Base-by-base conservation (phyloP, 257 asterid species). In the Gentiana dahurica region DNA sequence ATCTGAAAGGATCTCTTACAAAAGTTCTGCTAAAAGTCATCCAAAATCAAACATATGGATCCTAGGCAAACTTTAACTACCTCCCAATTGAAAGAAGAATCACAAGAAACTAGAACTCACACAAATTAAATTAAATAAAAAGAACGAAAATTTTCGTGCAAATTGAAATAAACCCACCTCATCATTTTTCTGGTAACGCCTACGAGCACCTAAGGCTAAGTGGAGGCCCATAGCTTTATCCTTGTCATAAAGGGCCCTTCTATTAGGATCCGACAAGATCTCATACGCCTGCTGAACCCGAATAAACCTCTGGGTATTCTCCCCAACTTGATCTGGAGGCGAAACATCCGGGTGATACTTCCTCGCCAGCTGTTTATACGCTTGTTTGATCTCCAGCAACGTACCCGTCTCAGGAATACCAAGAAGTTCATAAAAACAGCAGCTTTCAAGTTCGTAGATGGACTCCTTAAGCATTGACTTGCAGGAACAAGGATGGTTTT, bases 331-430 rank as follows among this genome's bases (percentile, higher is more conserved):
- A 65, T 39, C 95, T 72, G 97, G 93, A 1, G 97, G 97, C 7
- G 94, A 89, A 0, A 89, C 93, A 65, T 89, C 97, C 47, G 97
- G 97, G 77, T 89, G 97, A 70, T 83, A 89, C 83, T 81, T 83
- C 65, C 92, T 63, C 3, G 94, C 97, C 8, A 83, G 69, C 75
- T 78, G 92, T 74, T 86, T 89, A 69, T 89, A 89, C 50, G 97
- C 97, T 41, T 78, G 86, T 50, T 86, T 89, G 44, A 89, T 86
- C 75, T 89, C 95, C 5, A 67, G 39, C 41, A 68, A 3, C 1
- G 94, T 62, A 0, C 77, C 93, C 37, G 86, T 78, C 59, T 73
- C 79, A 1, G 84, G 70, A n/a, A 89, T 81, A 43, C 95, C 97
- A 35, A 89, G 71, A 2, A 89, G 80, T 36, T 89, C 94, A 68